A percentile compares a stretch with the other conserved stretches of the same genome.
Conservation (phyloP, 164 flowering plant species). For the Sextonia rubra region DNA sequence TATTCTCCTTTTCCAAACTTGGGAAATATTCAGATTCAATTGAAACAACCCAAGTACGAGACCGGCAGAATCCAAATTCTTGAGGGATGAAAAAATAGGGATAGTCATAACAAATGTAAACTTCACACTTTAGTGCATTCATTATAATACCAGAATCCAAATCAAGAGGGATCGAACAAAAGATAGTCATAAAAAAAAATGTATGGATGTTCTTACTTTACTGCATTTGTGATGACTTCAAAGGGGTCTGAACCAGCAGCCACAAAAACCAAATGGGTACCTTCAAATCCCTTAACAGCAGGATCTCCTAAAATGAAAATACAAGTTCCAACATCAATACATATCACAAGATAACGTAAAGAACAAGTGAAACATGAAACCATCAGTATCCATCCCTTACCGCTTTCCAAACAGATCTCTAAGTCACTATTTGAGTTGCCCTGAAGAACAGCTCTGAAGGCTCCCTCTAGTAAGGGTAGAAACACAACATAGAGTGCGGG, state of each 20-base stretch:
- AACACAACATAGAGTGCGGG: conserved; percentile 52
- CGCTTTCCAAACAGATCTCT: conserved; percentile 85
- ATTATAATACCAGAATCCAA: no score
- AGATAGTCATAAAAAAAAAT: conserved; percentile 24
- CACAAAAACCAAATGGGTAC: conserved; percentile 64
- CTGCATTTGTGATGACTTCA: conserved; percentile 67
- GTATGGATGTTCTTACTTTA: conserved; percentile 62
- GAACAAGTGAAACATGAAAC: no score
- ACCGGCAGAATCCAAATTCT: conserved; percentile 75
- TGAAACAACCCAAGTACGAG: conserved; percentile 95
- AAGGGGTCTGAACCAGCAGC: conserved; percentile 81
- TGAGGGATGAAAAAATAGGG: conserved; percentile 63
- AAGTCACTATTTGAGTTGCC: conserved; percentile 63
- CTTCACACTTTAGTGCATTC: no score
- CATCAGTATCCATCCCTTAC: conserved; percentile 25
- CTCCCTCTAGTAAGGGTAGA: conserved; percentile 75
- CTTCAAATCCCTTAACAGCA: conserved; percentile 55
- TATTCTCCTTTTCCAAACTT: no score
- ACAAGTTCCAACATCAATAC: neutral
- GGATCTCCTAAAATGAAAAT: conserved; percentile 54
- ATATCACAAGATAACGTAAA: no score
- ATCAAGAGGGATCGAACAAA: no score
- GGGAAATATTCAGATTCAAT: conserved; percentile 49
- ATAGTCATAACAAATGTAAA: no score
- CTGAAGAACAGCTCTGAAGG: conserved; percentile 80